Conservation (phyloP, 1,139 yeast genomes). For the Hyphopichia khmerensis region DNA sequence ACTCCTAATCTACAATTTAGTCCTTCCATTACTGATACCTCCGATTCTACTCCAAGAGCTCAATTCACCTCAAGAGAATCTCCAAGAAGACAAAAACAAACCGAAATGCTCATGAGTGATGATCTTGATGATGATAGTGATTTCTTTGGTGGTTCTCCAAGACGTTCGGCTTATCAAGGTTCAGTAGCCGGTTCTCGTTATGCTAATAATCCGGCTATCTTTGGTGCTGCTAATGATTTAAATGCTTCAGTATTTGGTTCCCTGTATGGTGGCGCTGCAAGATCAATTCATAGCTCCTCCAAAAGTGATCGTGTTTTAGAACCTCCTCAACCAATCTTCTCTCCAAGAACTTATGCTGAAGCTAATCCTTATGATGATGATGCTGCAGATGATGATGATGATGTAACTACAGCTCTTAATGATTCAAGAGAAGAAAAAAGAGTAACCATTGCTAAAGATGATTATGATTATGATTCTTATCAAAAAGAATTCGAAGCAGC, state of each 20-base stretch:
- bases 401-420: constrained; percentile 4
- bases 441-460: constrained; percentile 7
- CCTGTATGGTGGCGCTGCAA: constrained; percentile 16
- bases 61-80: constrained; percentile 63
- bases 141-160: constrained; percentile 32
- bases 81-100: constrained; percentile 56
- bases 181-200: constrained; percentile 2
- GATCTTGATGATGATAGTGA: constrained; percentile 37
- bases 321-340: constrained; percentile 65
- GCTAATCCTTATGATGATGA: constrained; percentile 54
- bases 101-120: constrained; percentile 47
- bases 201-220: neutral
- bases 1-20: constrained; percentile 26
- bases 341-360: constrained; percentile 61
- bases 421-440: constrained; percentile 12
- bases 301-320: constrained; percentile 53
- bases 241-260: constrained; percentile 7
- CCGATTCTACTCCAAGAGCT: constrained; percentile 46
- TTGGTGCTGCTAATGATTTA: neutral
- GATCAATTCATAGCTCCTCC: constrained; percentile 31
- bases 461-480: constrained; percentile 37
- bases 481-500: constrained; percentile 37
- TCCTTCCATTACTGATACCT: neutral
- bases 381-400: constrained; percentile 13
- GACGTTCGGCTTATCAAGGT: constrained; percentile 13